These are phyloP conservation scores for Myxozyma udenii DNA, from an alignment of 805 yeast genomes.

Conservation along the genomic window DNA sequence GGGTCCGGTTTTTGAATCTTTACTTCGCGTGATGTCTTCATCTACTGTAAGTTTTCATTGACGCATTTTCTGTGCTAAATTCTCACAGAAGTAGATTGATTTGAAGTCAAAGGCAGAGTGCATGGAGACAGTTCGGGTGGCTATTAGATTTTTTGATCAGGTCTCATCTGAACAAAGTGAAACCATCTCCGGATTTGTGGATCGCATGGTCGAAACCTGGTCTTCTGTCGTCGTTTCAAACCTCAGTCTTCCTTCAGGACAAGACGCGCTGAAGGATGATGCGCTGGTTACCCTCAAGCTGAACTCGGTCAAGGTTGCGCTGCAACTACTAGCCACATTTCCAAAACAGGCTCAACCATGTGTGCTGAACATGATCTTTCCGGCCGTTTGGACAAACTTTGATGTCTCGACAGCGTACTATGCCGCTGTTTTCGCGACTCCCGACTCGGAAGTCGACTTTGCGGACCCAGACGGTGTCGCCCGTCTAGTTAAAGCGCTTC, in stretches of 20 bases:
- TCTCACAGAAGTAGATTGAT: slow-evolving; percentile 2
- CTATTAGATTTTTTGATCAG: slow-evolving; percentile 24
- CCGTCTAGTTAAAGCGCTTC: slow-evolving; percentile 8
- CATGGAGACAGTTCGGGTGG: slow-evolving; percentile 25
- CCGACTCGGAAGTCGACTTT: slow-evolving; percentile 18
- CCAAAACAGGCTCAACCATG: slow-evolving; percentile 12
- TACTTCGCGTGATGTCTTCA: slow-evolving; percentile 11
- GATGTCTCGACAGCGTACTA: slow-evolving; percentile 3
- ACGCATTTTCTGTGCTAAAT: background rate
- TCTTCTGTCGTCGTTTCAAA: slow-evolving; percentile 7
- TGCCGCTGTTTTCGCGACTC: slow-evolving; percentile 3
- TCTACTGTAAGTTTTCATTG: slow-evolving; percentile 2
- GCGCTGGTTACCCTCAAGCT: slow-evolving; percentile 12
- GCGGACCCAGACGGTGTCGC: slow-evolving; percentile 24
- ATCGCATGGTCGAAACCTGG: slow-evolving; percentile 19
- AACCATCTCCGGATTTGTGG: slow-evolving; percentile 12
- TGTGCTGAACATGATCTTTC: slow-evolving; percentile 10
- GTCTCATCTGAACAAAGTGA: slow-evolving; percentile 9
- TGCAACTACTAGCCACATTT: slow-evolving; percentile 21
- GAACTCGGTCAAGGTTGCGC: slow-evolving; percentile 18
- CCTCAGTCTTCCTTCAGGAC: background rate
- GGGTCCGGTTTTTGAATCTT: slow-evolving; percentile 15
- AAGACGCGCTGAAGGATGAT: background rate
- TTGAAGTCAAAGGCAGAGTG: slow-evolving; percentile 19
- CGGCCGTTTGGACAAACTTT: slow-evolving; percentile 24